A percentile compares a stretch with the other conserved stretches of the same genome.
phyloP scores from a whole-genome alignment of 148 eudicot species.

The Pouteria glomerata region DNA sequence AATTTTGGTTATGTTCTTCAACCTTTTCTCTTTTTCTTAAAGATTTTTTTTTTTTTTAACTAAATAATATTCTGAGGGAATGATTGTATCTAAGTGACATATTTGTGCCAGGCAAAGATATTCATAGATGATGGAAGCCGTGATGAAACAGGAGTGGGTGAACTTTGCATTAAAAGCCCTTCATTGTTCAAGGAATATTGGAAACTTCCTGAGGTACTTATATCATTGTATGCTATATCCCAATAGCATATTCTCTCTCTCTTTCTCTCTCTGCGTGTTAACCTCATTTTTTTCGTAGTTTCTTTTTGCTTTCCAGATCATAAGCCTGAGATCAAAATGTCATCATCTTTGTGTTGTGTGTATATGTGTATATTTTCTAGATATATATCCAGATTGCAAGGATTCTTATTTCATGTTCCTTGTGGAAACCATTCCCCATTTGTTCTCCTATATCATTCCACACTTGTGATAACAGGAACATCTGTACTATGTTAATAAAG shows the following conservation, averaged over 20 bases:
- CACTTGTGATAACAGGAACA: not conserved
- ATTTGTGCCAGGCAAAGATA: constrained; percentile 63
- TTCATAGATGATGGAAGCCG: constrained; percentile 51
- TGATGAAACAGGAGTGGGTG: constrained; percentile 63
- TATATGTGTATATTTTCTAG: not conserved
- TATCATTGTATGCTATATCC: not conserved
- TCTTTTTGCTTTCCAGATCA: not conserved
- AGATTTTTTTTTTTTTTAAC: not conserved
- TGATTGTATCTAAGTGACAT: not conserved
- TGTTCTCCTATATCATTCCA: not conserved
- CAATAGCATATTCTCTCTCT: not conserved
- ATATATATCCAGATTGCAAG: not conserved
- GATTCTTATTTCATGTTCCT: not conserved
- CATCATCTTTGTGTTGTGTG: not conserved
- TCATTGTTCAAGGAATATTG: constrained; percentile 92
- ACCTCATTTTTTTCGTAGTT: not conserved
- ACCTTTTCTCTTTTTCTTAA: not conserved
- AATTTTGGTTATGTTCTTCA: not conserved
- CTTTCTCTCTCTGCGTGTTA: not conserved
- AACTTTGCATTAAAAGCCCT: constrained; percentile 92
- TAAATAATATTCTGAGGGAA: not conserved
- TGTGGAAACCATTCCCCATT: not conserved
- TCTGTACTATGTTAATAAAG: not conserved
- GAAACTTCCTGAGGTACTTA: constrained; percentile 80
- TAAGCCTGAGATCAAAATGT: not conserved